phyloP scores from a whole-genome alignment of 78 protist genomes.

The Carpediemonas membranifera region DNA sequence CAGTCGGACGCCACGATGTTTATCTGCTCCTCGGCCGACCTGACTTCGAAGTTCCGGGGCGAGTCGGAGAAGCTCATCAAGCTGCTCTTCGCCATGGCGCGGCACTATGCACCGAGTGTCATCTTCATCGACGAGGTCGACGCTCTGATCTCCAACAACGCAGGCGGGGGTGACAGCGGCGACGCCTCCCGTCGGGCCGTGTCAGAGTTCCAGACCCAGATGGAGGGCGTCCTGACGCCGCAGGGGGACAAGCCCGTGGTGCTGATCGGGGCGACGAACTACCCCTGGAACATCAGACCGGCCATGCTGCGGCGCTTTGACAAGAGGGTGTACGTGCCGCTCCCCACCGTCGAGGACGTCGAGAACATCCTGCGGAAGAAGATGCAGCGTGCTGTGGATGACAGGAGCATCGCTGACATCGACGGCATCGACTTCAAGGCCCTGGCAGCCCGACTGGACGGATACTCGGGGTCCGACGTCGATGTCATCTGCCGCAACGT shows the following conservation, averaged over 20 bases:
- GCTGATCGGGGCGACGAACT: constrained; percentile 27
- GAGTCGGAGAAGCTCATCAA: constrained; percentile 56
- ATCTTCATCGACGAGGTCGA: constrained; percentile 96
- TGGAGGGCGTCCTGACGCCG: constrained; percentile 22
- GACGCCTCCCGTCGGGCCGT: constrained; percentile 14
- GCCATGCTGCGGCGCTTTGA: constrained; percentile 21
- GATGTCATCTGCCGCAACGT: too few species aligned
- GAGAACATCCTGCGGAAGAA: background rate
- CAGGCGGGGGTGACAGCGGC: constrained; percentile 3
- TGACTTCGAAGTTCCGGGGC: constrained; percentile 43
- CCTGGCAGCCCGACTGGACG: too few species aligned
- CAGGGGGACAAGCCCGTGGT: background rate
- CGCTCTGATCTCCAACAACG: constrained; percentile 52
- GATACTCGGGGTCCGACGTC: too few species aligned
- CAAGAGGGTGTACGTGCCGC: constrained; percentile 28
- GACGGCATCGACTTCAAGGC: too few species aligned
- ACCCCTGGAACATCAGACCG: constrained; percentile 30
- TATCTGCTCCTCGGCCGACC: constrained; percentile 45
- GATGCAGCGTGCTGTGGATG: background rate
- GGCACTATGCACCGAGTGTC: constrained; percentile 70
- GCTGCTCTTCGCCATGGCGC: constrained; percentile 81
- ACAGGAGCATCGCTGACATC: too few species aligned
- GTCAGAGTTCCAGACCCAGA: constrained; percentile 14
- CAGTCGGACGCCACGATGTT: constrained; percentile 50
- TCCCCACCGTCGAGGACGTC: constrained; percentile 9